Conservation (phyloP, 305 asterid species). For the Striga hermonthica region DNA sequence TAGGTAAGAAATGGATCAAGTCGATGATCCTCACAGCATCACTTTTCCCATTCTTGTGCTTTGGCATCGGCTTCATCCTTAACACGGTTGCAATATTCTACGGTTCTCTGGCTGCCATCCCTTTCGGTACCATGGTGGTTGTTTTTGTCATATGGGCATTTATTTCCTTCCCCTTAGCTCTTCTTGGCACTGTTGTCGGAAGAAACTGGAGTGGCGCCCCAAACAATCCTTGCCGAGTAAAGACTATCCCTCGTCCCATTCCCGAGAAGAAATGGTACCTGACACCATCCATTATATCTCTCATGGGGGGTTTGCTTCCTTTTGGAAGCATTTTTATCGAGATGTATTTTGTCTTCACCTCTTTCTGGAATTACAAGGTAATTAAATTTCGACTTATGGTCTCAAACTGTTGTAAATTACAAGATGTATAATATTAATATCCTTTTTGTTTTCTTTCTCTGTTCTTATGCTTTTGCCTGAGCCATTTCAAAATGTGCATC, state of each 20-base stretch:
- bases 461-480: too few relatives aligned
- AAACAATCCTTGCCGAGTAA: background rate
- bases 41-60: conserved; percentile 70
- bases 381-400: background rate
- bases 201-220: background rate
- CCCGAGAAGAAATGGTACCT: conserved; percentile 86
- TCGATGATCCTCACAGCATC: conserved; percentile 83
- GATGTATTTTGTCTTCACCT: conserved; percentile 73
- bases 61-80: conserved; percentile 59
- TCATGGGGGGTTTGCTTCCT: conserved; percentile 78
- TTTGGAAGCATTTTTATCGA: conserved; percentile 75
- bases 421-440: too few relatives aligned
- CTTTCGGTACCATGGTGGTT: conserved; percentile 64
- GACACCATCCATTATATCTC: conserved; percentile 57
- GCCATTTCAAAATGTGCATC: too few relatives aligned
- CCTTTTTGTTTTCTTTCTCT: too few relatives aligned
- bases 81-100: conserved; percentile 69
- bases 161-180: background rate
- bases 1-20: conserved; percentile 74
- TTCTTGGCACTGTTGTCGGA: background rate
- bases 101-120: conserved; percentile 72
- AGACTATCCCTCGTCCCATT: conserved; percentile 63
- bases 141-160: conserved; percentile 72
- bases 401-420: too few relatives aligned
- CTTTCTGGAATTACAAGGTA: conserved; percentile 87